Base-by-base conservation (phyloP, 2,329 filamentous ascomycete species). In the Podosphaera fusca region DNA sequence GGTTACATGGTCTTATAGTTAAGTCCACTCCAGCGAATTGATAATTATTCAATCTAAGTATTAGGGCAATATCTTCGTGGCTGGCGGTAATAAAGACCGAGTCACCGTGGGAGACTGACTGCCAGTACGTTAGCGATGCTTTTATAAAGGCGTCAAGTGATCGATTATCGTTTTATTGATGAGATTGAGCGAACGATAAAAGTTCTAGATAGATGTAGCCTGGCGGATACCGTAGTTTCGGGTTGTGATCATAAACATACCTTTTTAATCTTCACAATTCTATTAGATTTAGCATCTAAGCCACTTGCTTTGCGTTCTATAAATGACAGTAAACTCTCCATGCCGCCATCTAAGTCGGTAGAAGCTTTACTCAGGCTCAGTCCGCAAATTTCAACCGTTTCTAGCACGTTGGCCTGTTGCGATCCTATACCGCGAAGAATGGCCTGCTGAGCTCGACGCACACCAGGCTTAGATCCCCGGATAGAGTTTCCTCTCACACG, bases 91-190 rank as follows among this genome's bases (percentile, higher is more conserved):
- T 75, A 67, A 84, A 78, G 61, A 88, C 75, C 63, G 75, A 75
- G 68, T 86, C 82, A 69, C 81, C 83, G 69, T 79, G 79, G 66
- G 76, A 71, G 64, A 78, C 77, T 73, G 81, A 84, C 83, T 86
- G 77, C 69, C 59, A 73, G 69, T 72, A 77, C 69, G 78, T 86
- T 84, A 85, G 81, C 75, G 79, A 38, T 29, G 29, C n/a, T 54
- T 47, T 14, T 47, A 14, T 2, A 21, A 12, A 21, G 45, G 45
- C 29, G 2, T 21, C 21, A n/a, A 21, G n/a, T 14, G 10, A 38
- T 38, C 35, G 35, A 38, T 38, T 38, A 38, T 38, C 10, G 35
- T 38, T 38, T 10, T 10, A 6, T 6, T 38, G 10, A 6, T 38
- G 10, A 38, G 35, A 38, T 38, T 38, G 35, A 5, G 6, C 10